These are phyloP conservation scores for Chlorencoelia australis DNA, from an alignment of 2,329 filamentous ascomycete species.

Conservation along the genomic window DNA sequence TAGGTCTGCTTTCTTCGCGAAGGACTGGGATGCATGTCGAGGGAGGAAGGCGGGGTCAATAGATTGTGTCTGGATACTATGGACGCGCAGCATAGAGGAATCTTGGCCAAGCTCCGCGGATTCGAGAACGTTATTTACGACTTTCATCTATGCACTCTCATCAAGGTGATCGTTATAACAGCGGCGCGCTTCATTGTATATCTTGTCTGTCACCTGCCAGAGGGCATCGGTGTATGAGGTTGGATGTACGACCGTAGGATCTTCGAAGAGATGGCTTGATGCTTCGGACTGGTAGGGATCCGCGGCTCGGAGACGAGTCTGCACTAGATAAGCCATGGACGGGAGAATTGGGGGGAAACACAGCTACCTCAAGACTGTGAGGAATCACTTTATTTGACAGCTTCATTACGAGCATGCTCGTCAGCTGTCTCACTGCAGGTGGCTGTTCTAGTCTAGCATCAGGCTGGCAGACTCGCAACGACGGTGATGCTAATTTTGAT, in stretches of 20 bases:
- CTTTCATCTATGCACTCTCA: conserved; percentile 14
- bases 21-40: conserved; percentile 12
- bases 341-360: conserved; percentile 5
- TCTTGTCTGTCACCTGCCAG: conserved; percentile 10
- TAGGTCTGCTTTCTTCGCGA: conserved; percentile 16
- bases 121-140: conserved; percentile 12
- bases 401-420: conserved; percentile 10
- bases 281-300: conserved; percentile 12
- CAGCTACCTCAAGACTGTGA: conserved; percentile 9
- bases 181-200: conserved; percentile 15
- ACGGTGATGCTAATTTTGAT: conserved; percentile 9
- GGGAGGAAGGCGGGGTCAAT: conserved; percentile 12
- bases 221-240: conserved; percentile 9
- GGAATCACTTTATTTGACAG: conserved; percentile 12
- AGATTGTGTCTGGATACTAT: conserved; percentile 14
- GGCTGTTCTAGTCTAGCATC: conserved; percentile 10
- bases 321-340: conserved; percentile 7
- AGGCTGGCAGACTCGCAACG: conserved; percentile 12
- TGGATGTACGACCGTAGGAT: conserved; percentile 5
- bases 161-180: conserved; percentile 13
- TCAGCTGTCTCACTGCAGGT: conserved; percentile 9
- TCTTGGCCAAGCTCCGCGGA: conserved; percentile 10
- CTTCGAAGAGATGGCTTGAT: conserved; percentile 11
- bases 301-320: conserved; percentile 11
- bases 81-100: conserved; percentile 12